Evolutionary conservation across 495 filamentous ascomycete genomes (phyloP).

Genomic region (Polyplosphaeria fusca): DNA sequence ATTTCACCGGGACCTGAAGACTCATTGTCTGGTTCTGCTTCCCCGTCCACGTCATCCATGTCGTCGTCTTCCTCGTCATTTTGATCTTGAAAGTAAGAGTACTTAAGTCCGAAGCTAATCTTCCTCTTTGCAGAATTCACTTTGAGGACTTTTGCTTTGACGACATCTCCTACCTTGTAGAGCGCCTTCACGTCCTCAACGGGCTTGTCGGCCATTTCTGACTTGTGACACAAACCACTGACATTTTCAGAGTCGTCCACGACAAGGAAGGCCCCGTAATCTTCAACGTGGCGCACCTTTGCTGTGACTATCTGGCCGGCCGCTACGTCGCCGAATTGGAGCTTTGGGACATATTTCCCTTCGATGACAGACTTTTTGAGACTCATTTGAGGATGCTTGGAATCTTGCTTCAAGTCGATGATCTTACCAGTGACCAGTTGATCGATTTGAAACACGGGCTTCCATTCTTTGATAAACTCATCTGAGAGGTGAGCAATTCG

Average conservation of each 20-base stretch:
- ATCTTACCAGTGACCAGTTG: conserved; percentile 88
- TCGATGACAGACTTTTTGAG: conserved; percentile 81
- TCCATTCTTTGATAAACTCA: conserved; percentile 91
- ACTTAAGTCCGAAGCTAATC: conserved; percentile 87
- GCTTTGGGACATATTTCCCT: conserved; percentile 66
- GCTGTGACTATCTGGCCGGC: conserved; percentile 79
- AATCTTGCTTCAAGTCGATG: conserved; percentile 58
- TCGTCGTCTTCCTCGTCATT: conserved; percentile 56
- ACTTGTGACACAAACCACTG: conserved; percentile 87
- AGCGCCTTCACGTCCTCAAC: conserved; percentile 77
- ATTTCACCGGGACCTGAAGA: conserved; percentile 27
- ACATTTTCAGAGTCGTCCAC: conserved; percentile 80
- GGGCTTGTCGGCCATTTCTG: conserved; percentile 77
- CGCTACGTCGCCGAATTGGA: conserved; percentile 68
- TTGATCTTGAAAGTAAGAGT: conserved; percentile 74
- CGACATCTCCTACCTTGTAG: conserved; percentile 81
- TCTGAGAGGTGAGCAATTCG: conserved; percentile 86
- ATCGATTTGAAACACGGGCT: conserved; percentile 76
- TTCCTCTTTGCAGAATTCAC: conserved; percentile 68
- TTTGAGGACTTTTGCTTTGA: conserved; percentile 84
- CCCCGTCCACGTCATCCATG: conserved; percentile 35
- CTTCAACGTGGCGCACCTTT: conserved; percentile 86
- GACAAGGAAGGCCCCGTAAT: conserved; percentile 91
- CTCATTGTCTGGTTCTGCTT: conserved; percentile 26
- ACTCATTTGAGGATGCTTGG: conserved; percentile 77